Evolutionary conservation across 2,329 filamentous ascomycete genomes (phyloP), one percentile per base, ranked within the genome.

Genomic region (Fusarium vanettenii): DNA sequence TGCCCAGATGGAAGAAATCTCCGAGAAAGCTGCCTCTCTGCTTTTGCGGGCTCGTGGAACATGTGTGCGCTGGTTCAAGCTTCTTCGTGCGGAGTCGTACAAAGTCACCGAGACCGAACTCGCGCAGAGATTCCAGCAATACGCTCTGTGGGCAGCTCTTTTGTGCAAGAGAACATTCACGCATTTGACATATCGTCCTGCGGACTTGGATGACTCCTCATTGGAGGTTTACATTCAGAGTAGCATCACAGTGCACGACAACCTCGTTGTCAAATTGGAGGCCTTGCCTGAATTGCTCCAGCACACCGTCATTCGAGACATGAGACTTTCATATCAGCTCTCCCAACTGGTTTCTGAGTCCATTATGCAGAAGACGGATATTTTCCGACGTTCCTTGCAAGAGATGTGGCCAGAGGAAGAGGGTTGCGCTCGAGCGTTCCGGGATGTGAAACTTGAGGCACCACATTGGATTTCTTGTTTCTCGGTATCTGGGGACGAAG

Each of bases 141-240:
- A 90, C 69, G 84, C 85, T 0, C 83, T 92, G 1, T 87, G 86
- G 81, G 87, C 90, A 0, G 87, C 90, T 0, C 73, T 93, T 1
- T 80, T 92, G 1, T 92, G 90, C 66, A 85, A 84, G 31, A 76
- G 80, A 5, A 85, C 83, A 0, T 84, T 82, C 39, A 64, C 73
- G 0, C 69, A 76, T 7, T 31, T 77, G 11, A n/a, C n/a, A 0
- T 52, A 63, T 11, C 45, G 39, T 1, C 10, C 45, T 4, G 6
- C 65, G n/a, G 18, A n/a, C 0, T n/a, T 78, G 5, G 63, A 79
- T 22, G 60, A 63, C 3, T 14, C 14, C 1, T 65, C 70, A 5
- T 64, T 79, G 6, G 60, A 73, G 9, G 60, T 48, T 3, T 79
- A 70, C 33, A 74, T 80, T 5, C 69, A 79, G 31, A 75, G 76